Evolutionary conservation across 2,329 filamentous ascomycete species (phyloP).

Genomic region (Chaetomium sp.): DNA sequence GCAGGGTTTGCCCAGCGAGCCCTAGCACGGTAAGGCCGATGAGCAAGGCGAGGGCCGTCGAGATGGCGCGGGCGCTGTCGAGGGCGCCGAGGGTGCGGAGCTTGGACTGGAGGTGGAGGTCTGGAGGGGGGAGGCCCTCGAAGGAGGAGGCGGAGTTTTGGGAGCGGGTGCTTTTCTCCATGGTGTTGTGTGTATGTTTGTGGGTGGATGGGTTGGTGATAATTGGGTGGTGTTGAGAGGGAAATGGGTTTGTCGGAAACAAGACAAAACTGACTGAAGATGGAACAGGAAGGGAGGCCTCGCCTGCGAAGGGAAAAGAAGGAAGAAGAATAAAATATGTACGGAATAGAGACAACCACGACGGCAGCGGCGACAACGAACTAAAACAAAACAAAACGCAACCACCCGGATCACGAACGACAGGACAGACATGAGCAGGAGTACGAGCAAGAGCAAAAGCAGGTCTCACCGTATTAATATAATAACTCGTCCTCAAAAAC

Average conservation of each 20-base stretch:
- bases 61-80: constrained; percentile 40
- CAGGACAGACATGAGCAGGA: background rate
- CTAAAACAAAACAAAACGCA: background rate
- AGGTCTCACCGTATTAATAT: constrained; percentile 17
- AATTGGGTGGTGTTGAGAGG: too few species aligned
- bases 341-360: background rate
- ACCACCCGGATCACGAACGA: background rate
- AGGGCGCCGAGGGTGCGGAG: constrained; percentile 34
- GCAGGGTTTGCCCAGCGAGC: constrained; percentile 47
- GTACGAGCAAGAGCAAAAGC: constrained; percentile 2
- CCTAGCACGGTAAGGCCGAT: constrained; percentile 48
- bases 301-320: too few species aligned
- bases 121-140: constrained; percentile 38
- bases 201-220: background rate
- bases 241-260: too few species aligned
- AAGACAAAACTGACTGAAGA: too few species aligned
- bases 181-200: constrained; percentile 2
- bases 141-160: constrained; percentile 39
- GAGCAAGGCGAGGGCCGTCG: constrained; percentile 45
- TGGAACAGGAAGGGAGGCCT: too few species aligned
- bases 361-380: background rate
- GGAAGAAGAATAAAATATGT: background rate
- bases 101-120: constrained; percentile 34
- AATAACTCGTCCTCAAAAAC: too few species aligned
- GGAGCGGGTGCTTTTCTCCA: constrained; percentile 19